Percentiles rank a stretch among this genome's conserved stretches.
Evolutionary conservation across 2,329 filamentous ascomycete species (phyloP).

Genomic region (Xylariaceae sp.): DNA sequence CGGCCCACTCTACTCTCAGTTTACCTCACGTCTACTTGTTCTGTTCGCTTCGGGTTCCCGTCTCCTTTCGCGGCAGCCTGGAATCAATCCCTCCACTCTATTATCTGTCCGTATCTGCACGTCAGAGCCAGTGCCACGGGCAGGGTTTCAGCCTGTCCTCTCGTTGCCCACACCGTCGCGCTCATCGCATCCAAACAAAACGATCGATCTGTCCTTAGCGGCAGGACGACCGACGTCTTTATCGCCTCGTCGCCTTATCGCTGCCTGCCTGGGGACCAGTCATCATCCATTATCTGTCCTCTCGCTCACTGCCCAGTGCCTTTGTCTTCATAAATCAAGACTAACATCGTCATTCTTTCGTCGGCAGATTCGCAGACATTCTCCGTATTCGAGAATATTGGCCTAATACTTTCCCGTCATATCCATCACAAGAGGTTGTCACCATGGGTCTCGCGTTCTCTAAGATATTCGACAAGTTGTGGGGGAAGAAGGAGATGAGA

Average conservation of each 20-base stretch:
- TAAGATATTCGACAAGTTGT: constrained; percentile 92
- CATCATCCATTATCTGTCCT: constrained; percentile 2
- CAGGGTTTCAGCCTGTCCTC: not conserved
- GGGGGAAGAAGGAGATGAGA: constrained; percentile 99
- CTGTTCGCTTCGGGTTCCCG: constrained; percentile 23
- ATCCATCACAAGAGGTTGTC: constrained; percentile 45
- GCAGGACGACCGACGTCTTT: constrained; percentile 8
- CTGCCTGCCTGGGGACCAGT: not conserved
- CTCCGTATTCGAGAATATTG: constrained; percentile 18
- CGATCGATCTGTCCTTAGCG: constrained; percentile 29
- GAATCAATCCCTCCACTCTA: constrained; percentile 3
- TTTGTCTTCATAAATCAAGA: constrained; percentile 15
- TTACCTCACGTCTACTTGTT: constrained; percentile 15
- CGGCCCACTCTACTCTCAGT: constrained; percentile 23
- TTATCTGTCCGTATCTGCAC: not conserved
- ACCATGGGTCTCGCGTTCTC: constrained; percentile 98
- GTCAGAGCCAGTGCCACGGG: constrained; percentile 6
- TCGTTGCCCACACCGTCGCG: constrained; percentile 10
- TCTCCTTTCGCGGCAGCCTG: constrained; percentile 30
- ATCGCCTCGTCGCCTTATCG: constrained; percentile 6
- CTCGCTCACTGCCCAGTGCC: not conserved
- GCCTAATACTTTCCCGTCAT: constrained; percentile 32
- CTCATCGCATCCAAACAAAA: constrained; percentile 14
- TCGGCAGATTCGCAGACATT: constrained; percentile 19
- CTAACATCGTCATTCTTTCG: constrained; percentile 16